A percentile compares a stretch with the other conserved stretches of the same genome.
phyloP scores from a whole-genome alignment of 2,329 filamentous ascomycete genomes.

The Raffaelea albimanens region DNA sequence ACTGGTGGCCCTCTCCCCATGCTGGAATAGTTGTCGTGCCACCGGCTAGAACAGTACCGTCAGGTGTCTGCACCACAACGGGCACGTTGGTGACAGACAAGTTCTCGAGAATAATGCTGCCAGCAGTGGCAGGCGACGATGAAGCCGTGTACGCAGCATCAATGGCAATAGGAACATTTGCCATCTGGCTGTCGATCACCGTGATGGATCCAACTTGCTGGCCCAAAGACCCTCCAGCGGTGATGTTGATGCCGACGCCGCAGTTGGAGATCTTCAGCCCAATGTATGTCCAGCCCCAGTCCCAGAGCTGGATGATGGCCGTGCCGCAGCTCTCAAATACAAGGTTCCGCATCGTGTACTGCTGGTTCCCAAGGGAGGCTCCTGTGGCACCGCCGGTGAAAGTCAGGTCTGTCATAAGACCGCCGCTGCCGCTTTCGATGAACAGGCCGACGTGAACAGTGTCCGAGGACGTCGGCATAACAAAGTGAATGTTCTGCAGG shows the following conservation, averaged over 20 bases:
- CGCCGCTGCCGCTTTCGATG: conserved; percentile 55
- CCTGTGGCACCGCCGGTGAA: conserved; percentile 60
- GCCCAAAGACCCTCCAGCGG: conserved; percentile 27
- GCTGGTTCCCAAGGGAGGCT: conserved; percentile 47
- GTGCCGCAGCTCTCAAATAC: conserved; percentile 55
- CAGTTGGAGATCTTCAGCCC: conserved; percentile 53
- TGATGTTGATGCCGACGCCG: conserved; percentile 58
- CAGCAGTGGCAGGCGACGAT: conserved; percentile 22
- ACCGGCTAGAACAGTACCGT: conserved; percentile 36
- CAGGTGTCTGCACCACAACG: conserved; percentile 33
- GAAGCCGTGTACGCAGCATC: conserved; percentile 37
- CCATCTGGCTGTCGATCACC: conserved; percentile 63
- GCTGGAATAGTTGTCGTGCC: conserved; percentile 30
- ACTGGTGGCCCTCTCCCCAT: conserved; percentile 59
- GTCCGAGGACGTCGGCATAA: conserved; percentile 31
- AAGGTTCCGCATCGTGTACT: conserved; percentile 60
- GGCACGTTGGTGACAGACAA: conserved; percentile 28
- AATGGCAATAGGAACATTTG: conserved; percentile 57
- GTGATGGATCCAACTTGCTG: conserved; percentile 59
- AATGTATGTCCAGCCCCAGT: conserved; percentile 69
- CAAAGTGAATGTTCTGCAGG: conserved; percentile 46
- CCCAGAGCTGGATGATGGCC: conserved; percentile 62
- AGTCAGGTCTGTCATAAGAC: conserved; percentile 57
- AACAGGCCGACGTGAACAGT: conserved; percentile 47
- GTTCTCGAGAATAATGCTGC: conserved; percentile 37